Evolutionary conservation across 176 grass and related monocot species (phyloP).

Genomic region (Aegilops sharonensis): DNA sequence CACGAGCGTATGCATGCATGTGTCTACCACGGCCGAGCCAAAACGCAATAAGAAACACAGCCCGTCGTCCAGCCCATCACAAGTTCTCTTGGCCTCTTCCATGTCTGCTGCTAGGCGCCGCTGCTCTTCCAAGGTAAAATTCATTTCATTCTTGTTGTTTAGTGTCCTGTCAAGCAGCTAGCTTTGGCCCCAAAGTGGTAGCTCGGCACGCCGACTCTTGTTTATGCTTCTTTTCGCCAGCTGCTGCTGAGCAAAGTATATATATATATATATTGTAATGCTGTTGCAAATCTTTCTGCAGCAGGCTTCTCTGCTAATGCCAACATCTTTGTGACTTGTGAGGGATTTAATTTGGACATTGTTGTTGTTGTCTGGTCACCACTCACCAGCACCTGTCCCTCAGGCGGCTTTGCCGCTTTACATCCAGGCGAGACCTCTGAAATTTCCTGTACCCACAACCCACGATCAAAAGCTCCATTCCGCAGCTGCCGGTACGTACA

Average conservation of each 20-base stretch:
- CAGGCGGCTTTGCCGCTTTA: constrained; percentile 16
- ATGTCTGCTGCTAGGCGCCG: too few relatives aligned
- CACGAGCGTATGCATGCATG: too few relatives aligned
- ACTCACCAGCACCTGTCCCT: constrained; percentile 2
- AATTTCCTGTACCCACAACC: neutral
- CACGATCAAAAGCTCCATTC: constrained; percentile 4
- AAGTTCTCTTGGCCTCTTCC: neutral
- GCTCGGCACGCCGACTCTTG: neutral
- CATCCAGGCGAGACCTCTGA: constrained; percentile 6
- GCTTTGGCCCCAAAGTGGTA: neutral
- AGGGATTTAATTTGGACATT: constrained; percentile 13
- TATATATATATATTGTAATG: neutral
- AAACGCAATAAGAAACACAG: neutral
- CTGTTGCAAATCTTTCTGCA: neutral
- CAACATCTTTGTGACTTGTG: too few relatives aligned
- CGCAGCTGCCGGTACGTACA: neutral
- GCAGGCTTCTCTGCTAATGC: neutral
- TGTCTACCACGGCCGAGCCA: neutral
- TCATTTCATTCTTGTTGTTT: too few relatives aligned
- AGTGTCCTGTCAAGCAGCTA: too few relatives aligned
- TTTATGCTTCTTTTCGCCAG: neutral
- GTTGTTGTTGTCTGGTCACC: neutral
- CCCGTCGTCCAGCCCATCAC: neutral
- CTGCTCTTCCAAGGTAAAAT: neutral
- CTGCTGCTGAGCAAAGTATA: neutral